Base-by-base conservation (phyloP, 2,329 filamentous ascomycete species). In the Alternaria longipes region DNA sequence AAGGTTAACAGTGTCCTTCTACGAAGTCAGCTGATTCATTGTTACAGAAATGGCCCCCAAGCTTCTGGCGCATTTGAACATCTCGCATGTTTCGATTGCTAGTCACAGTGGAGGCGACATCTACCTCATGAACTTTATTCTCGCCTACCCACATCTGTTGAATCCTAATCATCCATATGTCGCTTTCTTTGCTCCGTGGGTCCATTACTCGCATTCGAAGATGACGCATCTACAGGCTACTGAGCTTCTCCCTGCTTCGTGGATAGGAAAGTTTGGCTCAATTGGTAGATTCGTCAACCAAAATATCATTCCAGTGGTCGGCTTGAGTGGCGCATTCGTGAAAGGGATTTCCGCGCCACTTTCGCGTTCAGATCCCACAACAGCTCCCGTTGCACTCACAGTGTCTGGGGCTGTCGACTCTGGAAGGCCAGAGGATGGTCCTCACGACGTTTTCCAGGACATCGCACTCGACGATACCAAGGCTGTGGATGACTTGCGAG, bases 111-210 rank as follows among this genome's bases (percentile, higher is more conserved):
- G 72, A 40, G 75, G 74, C 36, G 62, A 63, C 44, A 67, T 76
- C 50, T 77, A 76, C 63, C 63, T 68, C 14, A 51, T 76, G 44
- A 75, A 76, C 56, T 71, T 71, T 3, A 44, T 74, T 16, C 66
- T 75, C 22, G 66, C 63, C 8, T 69, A 74, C 45, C 71, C 73
- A 8, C 56, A 71, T 44, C 51, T 78, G 12, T 51, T 77, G 26
- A 68, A 74, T 46, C 74, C 73, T 7, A 45, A 54, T 3, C 65
- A 55, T 24, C 73, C 74, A 4, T 76, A 75, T 40, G 53, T 74
- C 22, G 66, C 67, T 56, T 72, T 75, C 62, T 76, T 75, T 55
- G 73, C 73, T 8, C 75, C 73, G 3, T 75, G 73, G 72, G 72
- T 77, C 8, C 74, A 77, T 52, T 70, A 65, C 8, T 69, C 69